Conservation (phyloP, 1,284 basidiomycete species). For the Puccinia brachypodii region DNA sequence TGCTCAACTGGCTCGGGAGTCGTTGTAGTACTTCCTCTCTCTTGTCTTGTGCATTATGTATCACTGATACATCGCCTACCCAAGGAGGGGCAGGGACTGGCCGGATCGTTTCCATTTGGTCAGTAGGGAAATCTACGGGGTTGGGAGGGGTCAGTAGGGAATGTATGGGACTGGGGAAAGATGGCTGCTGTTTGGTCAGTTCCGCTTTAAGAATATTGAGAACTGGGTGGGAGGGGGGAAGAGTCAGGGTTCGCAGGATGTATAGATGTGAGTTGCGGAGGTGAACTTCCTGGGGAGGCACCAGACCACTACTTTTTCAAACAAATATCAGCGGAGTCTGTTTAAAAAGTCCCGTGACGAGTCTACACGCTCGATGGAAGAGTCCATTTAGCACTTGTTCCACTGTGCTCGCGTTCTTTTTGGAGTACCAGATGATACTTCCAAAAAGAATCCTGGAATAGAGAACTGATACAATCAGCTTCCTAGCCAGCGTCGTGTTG, state of each 20-base stretch:
- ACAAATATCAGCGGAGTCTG: background rate
- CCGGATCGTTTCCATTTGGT: background rate
- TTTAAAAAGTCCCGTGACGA: background rate
- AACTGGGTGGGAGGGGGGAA: background rate
- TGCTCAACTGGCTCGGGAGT: too few species aligned
- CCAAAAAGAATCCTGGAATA: conserved; percentile 55
- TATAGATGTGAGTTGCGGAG: background rate
- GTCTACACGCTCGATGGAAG: background rate
- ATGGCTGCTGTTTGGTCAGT: background rate
- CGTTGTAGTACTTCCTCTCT: too few species aligned
- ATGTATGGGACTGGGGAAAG: background rate
- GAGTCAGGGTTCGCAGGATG: background rate
- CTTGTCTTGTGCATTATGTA: too few species aligned
- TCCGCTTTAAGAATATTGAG: background rate
- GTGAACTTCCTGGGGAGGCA: background rate
- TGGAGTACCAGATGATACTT: background rate
- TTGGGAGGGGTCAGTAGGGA: background rate
- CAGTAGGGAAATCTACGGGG: background rate
- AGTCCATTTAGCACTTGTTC: background rate
- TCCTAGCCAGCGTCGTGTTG: conserved; percentile 53
- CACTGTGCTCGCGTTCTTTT: too few species aligned
- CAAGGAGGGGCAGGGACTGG: background rate
- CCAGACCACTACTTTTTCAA: background rate
- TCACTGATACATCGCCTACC: too few species aligned
- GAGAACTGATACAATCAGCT: conserved; percentile 56